phyloP scores from a whole-genome alignment of 192 early-diverging fungal species.

The Lobosporangium transversale region DNA sequence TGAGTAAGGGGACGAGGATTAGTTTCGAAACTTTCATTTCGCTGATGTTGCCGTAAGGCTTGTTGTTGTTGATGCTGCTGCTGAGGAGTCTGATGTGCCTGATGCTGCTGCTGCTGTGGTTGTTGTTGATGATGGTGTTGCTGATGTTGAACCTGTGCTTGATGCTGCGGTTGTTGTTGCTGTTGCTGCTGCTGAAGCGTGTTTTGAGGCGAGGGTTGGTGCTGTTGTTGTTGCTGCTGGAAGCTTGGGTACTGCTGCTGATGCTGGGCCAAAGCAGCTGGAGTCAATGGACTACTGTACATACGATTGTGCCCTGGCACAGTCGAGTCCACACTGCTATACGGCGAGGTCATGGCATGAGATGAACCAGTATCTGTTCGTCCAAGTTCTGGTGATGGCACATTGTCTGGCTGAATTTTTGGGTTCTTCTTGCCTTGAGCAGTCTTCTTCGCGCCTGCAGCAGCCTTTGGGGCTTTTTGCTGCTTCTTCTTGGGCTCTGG shows the following conservation, averaged over 20 bases:
- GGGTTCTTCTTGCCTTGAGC: slow-evolving; percentile 36
- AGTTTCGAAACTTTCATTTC: slow-evolving; percentile 28
- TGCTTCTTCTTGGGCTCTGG: slow-evolving; percentile 49
- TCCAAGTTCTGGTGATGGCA: slow-evolving; percentile 32
- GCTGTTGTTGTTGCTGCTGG: slow-evolving; percentile 46
- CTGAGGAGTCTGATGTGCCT: background rate
- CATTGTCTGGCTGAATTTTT: slow-evolving; percentile 23
- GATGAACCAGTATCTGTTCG: slow-evolving; percentile 14
- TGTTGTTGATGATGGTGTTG: slow-evolving; percentile 19
- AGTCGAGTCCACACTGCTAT: slow-evolving; percentile 29
- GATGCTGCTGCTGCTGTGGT: slow-evolving; percentile 15
- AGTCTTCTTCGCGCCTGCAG: slow-evolving; percentile 26
- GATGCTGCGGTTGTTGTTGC: slow-evolving; percentile 22
- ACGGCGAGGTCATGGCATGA: slow-evolving; percentile 34
- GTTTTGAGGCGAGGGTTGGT: slow-evolving; percentile 24
- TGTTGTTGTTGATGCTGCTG: slow-evolving; percentile 22
- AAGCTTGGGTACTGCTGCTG: slow-evolving; percentile 52
- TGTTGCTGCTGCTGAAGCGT: slow-evolving; percentile 24
- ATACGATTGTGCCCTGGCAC: slow-evolving; percentile 30
- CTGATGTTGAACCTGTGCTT: slow-evolving; percentile 19
- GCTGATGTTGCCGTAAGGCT: slow-evolving; percentile 30
- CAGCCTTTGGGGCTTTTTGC: slow-evolving; percentile 30
- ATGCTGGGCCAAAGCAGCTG: slow-evolving; percentile 34
- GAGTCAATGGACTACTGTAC: slow-evolving; percentile 39
- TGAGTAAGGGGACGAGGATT: slow-evolving; percentile 1